These are phyloP conservation scores for Crithidia thermophila DNA, from an alignment of 208 protist species.

Conservation along the genomic window DNA sequence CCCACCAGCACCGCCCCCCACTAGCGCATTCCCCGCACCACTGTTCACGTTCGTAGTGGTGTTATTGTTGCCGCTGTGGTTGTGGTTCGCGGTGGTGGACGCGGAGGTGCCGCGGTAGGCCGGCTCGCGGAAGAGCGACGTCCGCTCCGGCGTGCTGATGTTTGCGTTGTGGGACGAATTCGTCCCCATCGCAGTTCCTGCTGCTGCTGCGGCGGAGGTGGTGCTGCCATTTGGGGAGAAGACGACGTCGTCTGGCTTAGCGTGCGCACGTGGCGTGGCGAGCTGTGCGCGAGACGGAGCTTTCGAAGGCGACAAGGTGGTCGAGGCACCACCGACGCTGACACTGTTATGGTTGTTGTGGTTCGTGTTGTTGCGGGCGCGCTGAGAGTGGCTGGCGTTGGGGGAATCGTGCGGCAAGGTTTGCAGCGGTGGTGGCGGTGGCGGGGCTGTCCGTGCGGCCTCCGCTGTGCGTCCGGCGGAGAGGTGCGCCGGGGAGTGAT, in stretches of 20 bases:
- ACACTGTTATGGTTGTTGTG: neutral
- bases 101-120: constrained; percentile 13
- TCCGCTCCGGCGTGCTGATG: neutral
- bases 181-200: neutral
- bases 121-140: constrained; percentile 7
- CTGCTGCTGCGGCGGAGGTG: constrained; percentile 1
- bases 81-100: neutral
- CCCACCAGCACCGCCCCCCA: too few species aligned
- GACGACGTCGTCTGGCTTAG: neutral
- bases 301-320: neutral
- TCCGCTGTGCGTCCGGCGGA: neutral
- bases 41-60: too few species aligned
- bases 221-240: neutral
- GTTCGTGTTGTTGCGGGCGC: neutral
- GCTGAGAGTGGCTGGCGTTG: too few species aligned
- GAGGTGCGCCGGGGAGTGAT: neutral
- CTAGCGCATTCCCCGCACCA: too few species aligned
- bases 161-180: neutral
- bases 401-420: neutral
- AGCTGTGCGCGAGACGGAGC: neutral
- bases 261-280: neutral
- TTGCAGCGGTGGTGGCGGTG: neutral
- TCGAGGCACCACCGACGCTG: neutral
- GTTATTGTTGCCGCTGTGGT: neutral
- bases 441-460: neutral